Percentiles rank a stretch among this genome's conserved stretches.
Evolutionary conservation across 148 eudicot species (phyloP).

Genomic region (Heliamphora exappendiculata): DNA sequence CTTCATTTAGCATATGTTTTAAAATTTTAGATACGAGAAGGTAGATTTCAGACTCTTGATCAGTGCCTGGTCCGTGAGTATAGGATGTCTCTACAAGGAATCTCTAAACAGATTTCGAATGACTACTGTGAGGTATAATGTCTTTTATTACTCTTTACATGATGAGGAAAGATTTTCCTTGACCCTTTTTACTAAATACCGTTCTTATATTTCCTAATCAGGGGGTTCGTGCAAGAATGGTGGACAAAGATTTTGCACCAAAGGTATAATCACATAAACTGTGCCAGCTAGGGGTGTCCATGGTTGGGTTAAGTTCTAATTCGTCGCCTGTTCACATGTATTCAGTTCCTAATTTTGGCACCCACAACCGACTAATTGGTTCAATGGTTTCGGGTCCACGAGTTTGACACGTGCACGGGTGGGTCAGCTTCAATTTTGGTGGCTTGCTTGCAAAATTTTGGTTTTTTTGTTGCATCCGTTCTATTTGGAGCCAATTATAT

Average conservation of each 20-base stretch:
- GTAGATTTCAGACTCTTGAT: conserved; percentile 75
- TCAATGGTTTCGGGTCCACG: too few species aligned
- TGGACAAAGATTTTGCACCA: conserved; percentile 73
- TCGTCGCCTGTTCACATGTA: too few species aligned
- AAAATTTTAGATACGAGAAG: conserved; percentile 82
- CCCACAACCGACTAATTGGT: too few species aligned
- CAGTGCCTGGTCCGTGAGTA: conserved; percentile 82
- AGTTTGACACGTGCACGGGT: too few species aligned
- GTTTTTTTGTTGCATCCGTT: too few species aligned
- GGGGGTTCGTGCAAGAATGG: conserved; percentile 85
- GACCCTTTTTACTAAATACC: neutral
- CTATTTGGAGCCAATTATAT: too few species aligned
- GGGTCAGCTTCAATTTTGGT: too few species aligned
- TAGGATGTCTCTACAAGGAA: conserved; percentile 70
- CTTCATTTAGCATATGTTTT: conserved; percentile 3
- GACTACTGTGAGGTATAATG: conserved; percentile 68
- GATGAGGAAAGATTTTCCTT: neutral
- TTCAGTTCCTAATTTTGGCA: too few species aligned
- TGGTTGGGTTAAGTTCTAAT: too few species aligned
- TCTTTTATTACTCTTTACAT: neutral
- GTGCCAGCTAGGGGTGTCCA: neutral
- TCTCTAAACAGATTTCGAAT: conserved; percentile 49
- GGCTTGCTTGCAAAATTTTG: too few species aligned
- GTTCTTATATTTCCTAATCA: conserved; percentile 15
- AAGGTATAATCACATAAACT: conserved; percentile 45